These are phyloP conservation scores for Fragilariopsis cylindrus DNA, from an alignment of 108 stramenopile genomes.

Conservation along the genomic window DNA sequence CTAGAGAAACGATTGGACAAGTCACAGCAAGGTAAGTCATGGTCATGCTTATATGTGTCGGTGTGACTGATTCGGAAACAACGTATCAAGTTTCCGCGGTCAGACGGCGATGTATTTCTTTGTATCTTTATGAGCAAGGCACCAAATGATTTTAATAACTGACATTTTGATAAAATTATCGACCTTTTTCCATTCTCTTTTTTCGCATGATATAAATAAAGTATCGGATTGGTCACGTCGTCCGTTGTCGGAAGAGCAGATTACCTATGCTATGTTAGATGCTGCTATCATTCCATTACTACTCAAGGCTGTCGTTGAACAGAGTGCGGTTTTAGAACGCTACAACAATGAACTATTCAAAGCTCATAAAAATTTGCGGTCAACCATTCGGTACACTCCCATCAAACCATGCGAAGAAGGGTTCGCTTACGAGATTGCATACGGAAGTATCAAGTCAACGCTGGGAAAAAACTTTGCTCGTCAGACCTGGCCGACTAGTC, in stretches of 20 bases:
- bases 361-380: conserved; percentile 7
- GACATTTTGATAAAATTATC: no score
- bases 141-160: no score
- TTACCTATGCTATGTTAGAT: conserved; percentile 42
- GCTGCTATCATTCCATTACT: conserved; percentile 38
- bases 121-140: no score
- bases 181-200: no score
- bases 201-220: no score
- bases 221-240: conserved; percentile 41
- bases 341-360: conserved; percentile 34
- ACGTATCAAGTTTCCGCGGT: no score
- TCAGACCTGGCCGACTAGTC: conserved; percentile 33
- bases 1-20: conserved; percentile 42
- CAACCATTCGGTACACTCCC: conserved; percentile 18
- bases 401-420: conserved; percentile 16
- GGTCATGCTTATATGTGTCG: no score
- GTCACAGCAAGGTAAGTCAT: conserved; percentile 30
- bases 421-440: conserved; percentile 18
- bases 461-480: conserved; percentile 29
- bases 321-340: conserved; percentile 2
- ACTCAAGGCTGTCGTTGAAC: conserved; percentile 20
- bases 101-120: no score
- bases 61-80: no score
- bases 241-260: conserved; percentile 35
- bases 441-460: conserved; percentile 20